phyloP scores from a whole-genome alignment of 2,329 filamentous ascomycete species.

The Hypoxylon sp. region DNA sequence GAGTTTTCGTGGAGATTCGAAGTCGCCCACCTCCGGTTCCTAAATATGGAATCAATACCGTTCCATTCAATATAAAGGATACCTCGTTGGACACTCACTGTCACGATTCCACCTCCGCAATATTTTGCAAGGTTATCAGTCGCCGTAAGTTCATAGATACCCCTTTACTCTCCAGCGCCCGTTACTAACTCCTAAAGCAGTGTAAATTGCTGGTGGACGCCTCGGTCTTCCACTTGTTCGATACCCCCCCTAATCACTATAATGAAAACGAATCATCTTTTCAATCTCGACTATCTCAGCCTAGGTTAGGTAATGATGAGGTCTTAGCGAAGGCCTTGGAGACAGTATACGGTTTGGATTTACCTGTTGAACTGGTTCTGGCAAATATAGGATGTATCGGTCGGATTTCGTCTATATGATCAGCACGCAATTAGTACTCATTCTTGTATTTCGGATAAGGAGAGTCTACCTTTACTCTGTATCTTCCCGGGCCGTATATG shows the following conservation, averaged over 20 bases:
- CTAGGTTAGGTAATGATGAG: not conserved
- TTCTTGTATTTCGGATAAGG: not conserved
- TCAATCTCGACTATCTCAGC: conserved; percentile 11
- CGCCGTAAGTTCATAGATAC: too few species aligned
- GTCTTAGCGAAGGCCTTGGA: not conserved
- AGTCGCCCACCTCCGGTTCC: too few species aligned
- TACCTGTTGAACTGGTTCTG: conserved; percentile 11
- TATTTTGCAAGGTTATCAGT: too few species aligned
- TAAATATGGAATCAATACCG: too few species aligned
- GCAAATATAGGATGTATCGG: conserved; percentile 27
- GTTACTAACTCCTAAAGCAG: not conserved
- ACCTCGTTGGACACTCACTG: too few species aligned
- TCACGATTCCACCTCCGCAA: too few species aligned
- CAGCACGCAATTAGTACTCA: not conserved
- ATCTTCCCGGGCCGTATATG: conserved; percentile 25
- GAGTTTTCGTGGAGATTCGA: too few species aligned
- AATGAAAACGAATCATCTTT: conserved; percentile 9
- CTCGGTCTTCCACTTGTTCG: not conserved
- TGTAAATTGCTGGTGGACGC: not conserved
- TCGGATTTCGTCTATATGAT: conserved; percentile 19
- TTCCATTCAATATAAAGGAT: too few species aligned
- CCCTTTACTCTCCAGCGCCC: too few species aligned
- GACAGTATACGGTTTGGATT: not conserved
- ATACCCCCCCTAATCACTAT: not conserved
- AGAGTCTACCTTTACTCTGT: conserved; percentile 25